Evolutionary conservation across 306 rosid genomes (phyloP).

Genomic region (Delonix regia): DNA sequence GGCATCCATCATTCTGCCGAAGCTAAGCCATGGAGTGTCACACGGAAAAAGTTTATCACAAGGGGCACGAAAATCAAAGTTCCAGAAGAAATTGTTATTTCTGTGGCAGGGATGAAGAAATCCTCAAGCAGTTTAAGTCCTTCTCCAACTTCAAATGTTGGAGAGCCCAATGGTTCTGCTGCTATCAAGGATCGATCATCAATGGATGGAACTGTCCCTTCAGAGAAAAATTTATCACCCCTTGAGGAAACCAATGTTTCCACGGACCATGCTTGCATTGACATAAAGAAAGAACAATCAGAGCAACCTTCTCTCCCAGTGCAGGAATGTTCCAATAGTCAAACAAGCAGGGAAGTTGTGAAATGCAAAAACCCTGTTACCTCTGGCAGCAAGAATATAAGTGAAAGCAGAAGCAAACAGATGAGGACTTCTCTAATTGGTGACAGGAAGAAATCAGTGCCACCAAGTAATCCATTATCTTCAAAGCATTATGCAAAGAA

Average conservation of each 20-base stretch:
- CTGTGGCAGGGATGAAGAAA: constrained; percentile 38
- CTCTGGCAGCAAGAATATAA: constrained; percentile 30
- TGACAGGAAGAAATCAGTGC: constrained; percentile 28
- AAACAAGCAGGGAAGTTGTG: constrained; percentile 34
- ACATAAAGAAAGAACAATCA: constrained; percentile 4
- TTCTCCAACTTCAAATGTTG: constrained; percentile 33
- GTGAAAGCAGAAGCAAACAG: constrained; percentile 39
- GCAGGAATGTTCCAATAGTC: constrained; percentile 27
- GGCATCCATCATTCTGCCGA: constrained; percentile 54
- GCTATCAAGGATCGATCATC: constrained; percentile 41
- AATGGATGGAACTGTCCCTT: constrained; percentile 35
- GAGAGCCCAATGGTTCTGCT: constrained; percentile 20
- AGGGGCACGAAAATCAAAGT: constrained; percentile 29
- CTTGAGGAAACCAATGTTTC: constrained; percentile 36
- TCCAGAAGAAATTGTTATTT: constrained; percentile 32
- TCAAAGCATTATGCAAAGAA: constrained; percentile 32
- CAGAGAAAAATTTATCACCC: constrained; percentile 40
- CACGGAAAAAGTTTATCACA: constrained; percentile 33
- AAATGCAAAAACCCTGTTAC: constrained; percentile 24
- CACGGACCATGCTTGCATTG: constrained; percentile 12
- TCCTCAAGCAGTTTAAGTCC: constrained; percentile 32
- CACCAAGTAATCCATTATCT: constrained; percentile 33
- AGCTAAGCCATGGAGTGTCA: constrained; percentile 47
- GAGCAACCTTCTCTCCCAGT: constrained; percentile 5
- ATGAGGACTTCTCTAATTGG: constrained; percentile 29